Conservation (phyloP, 2,329 filamentous ascomycete species). For the Neopestalotiopsis clavispora region DNA sequence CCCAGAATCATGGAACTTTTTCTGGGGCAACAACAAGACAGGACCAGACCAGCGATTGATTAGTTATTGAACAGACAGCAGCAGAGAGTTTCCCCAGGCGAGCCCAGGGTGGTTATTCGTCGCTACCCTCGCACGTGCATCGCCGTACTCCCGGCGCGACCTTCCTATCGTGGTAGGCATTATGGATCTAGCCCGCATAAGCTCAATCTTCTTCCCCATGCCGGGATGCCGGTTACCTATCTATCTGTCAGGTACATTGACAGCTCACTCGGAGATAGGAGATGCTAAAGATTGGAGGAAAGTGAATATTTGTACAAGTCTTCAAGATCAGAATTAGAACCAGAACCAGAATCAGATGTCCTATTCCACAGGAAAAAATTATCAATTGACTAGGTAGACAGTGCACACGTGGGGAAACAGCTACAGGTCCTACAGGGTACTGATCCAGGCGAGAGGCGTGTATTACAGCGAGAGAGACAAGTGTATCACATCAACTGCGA, state of each 20-base stretch:
- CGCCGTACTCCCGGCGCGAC: slow-evolving; percentile 1
- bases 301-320: too few relatives aligned
- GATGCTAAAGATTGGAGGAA: neutral
- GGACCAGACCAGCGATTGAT: neutral
- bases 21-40: neutral
- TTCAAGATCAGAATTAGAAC: neutral
- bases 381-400: too few relatives aligned
- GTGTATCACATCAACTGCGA: too few relatives aligned
- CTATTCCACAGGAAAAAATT: too few relatives aligned
- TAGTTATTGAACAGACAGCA: too few relatives aligned
- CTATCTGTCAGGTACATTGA: slow-evolving; percentile 12
- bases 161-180: slow-evolving; percentile 11
- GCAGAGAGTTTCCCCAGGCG: neutral
- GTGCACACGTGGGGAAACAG: too few relatives aligned
- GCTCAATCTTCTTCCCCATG: slow-evolving; percentile 4
- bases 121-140: slow-evolving; percentile 5
- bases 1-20: neutral
- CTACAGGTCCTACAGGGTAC: too few relatives aligned
- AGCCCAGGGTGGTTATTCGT: neutral
- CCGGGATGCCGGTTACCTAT: slow-evolving; percentile 8
- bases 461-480: too few relatives aligned
- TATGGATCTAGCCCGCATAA: slow-evolving; percentile 12
- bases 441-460: too few relatives aligned
- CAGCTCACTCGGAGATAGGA: neutral
- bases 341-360: neutral